Base-by-base conservation (phyloP, 345 rosid genomes). In the Turritis glabra region DNA sequence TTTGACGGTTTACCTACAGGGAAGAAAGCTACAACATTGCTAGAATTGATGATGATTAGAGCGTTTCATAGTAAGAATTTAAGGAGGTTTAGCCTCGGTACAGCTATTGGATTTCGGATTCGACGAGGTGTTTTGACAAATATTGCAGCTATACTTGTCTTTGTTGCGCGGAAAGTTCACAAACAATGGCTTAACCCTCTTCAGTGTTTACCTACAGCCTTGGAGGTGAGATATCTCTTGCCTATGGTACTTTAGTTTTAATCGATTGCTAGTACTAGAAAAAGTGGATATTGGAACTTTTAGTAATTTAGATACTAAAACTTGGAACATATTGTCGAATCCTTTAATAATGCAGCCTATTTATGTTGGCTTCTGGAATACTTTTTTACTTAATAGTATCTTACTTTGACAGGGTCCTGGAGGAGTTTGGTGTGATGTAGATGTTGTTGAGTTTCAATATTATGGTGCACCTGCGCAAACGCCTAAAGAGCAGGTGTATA, bases 361-460 rank as follows among this genome's bases (percentile, higher is more conserved):
- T 8, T 40, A 40, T 4, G 15, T 38, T 68, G 3, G 1, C 0
- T 32, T 10, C 10, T 30, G 10, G 47, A 27, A 47, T 41, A 9
- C 3, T 30, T 30, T 57, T 56, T 32, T 9, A 2, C 4, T 25
- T 56, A 17, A 19, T 1, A 58, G 47, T 57, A 13, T 30, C 13
- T 37, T 37, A 27, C 56, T 68, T 40, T 62, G 38, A 48, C 76
- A 89, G 96, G 96, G 96, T 77, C 96, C 96, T 11, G 96, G 96
- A 69, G 96, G 96, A 15, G 87, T 90, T 14, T 90, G 96, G 96
- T 90, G 96, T 77, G 96, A 87, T 69, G 96, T 90, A 47, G 96
- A 90, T 77, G 96, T 90, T 73, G 88, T 90, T 51, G 96, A 90
- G 69, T 87, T 90, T 79, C 87, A 90, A 1, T 90, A 90, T 78